Conservation (phyloP, 2,329 filamentous ascomycete genomes). For the Davidsoniella eucalypti region DNA sequence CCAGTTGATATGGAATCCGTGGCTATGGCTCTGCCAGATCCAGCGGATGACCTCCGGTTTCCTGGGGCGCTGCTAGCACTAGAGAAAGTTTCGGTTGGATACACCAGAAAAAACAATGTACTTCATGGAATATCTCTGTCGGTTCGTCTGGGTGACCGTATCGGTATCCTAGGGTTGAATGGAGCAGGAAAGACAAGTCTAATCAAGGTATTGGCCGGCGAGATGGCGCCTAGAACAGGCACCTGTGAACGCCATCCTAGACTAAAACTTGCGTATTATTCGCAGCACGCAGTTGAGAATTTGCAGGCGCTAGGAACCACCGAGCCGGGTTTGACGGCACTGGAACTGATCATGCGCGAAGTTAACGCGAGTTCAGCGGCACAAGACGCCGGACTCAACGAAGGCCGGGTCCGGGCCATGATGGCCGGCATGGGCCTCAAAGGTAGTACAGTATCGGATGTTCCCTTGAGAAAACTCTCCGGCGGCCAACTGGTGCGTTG, state of each 20-base stretch:
- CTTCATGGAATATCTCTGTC: constrained; percentile 50
- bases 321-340: constrained; percentile 42
- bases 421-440: constrained; percentile 13
- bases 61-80: constrained; percentile 57
- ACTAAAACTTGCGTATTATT: constrained; percentile 58
- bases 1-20: constrained; percentile 45
- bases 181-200: constrained; percentile 71
- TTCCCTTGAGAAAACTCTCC: constrained; percentile 56
- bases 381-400: too few species aligned
- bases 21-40: constrained; percentile 40
- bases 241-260: constrained; percentile 50
- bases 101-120: constrained; percentile 20
- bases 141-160: constrained; percentile 54
- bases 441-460: constrained; percentile 54
- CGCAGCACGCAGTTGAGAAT: constrained; percentile 60
- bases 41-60: constrained; percentile 50
- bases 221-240: constrained; percentile 41
- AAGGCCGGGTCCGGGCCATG: too few species aligned
- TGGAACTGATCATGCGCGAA: constrained; percentile 20
- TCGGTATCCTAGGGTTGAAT: constrained; percentile 65
- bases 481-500: constrained; percentile 58
- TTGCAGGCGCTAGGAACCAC: constrained; percentile 38
- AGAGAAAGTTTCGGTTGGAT: constrained; percentile 52
- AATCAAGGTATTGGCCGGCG: constrained; percentile 51
- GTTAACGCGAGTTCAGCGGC: too few species aligned